Base-by-base conservation (phyloP, 768 basidiomycete genomes). In the Kwoniella sp. region DNA sequence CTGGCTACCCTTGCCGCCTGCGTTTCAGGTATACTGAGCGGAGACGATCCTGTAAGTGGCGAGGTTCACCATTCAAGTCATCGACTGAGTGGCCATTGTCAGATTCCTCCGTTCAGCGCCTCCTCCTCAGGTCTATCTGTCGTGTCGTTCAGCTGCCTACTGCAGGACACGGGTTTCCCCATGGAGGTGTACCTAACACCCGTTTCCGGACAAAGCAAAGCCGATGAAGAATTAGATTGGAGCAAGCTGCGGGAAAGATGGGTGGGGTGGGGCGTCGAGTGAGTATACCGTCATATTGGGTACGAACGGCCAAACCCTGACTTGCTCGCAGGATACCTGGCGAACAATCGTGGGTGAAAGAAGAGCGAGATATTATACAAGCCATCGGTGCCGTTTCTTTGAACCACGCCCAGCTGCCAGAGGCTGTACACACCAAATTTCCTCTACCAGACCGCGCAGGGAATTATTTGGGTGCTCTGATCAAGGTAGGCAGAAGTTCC, bases 211-310 rank as follows among this genome's bases (percentile, higher is more conserved):
- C n/a, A n/a, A n/a, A n/a, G n/a, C n/a, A n/a, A n/a, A n/a, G n/a
- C n/a, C n/a, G n/a, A n/a, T n/a, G n/a, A n/a, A 10, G 50, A 44
- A 0, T 42, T 58, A 11, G 70, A 73, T 59, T 62, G 60, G 62
- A 62, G 43, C 26, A 38, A 62, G 26, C 48, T 73, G 11, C 59
- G 62, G 25, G 73, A 74, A 36, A 42, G 73, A 50, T 71, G 68
- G 70, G 60, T 71, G 7, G 69, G 69, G 9, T 74, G 73, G 73
- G 70, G 53, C 15, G 65, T 70, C 8, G 63, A 74, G 73, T 74
- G 42, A 53, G 70, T 69, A 8, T 23, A 26, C 6, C 22, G 19
- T 3, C 11, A n/a, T n/a, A n/a, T n/a, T 25, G 3, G 25, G 11
- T n/a, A 20, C 25, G 31, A n/a, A n/a, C n/a, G n/a, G n/a, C 8